phyloP scores from a whole-genome alignment of 2,329 filamentous ascomycete genomes.

The Colletotrichum sojae region DNA sequence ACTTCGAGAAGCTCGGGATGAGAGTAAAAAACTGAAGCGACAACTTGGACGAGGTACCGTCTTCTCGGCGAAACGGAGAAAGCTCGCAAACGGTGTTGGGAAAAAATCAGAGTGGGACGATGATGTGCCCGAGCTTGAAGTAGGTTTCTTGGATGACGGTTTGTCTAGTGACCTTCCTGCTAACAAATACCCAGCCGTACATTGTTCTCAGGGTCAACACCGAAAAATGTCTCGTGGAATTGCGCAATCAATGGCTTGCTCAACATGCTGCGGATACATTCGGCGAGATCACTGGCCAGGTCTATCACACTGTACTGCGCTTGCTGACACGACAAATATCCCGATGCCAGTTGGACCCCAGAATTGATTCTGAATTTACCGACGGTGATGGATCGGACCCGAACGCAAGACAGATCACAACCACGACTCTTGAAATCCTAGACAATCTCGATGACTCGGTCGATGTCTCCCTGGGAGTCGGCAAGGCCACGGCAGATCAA shows the following conservation, averaged over 20 bases:
- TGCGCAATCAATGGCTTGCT: slow-evolving; percentile 84
- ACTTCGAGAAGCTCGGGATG: slow-evolving; percentile 67
- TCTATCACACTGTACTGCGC: slow-evolving; percentile 82
- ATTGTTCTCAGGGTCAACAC: slow-evolving; percentile 86
- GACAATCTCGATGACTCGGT: slow-evolving; percentile 66
- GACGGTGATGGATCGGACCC: slow-evolving; percentile 47
- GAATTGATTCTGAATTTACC: slow-evolving; percentile 59
- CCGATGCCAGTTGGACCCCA: slow-evolving; percentile 74
- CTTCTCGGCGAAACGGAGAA: slow-evolving; percentile 65
- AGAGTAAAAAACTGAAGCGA: slow-evolving; percentile 66
- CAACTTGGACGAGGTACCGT: slow-evolving; percentile 61
- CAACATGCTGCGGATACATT: slow-evolving; percentile 79
- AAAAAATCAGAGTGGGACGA: slow-evolving; percentile 50
- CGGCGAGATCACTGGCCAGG: slow-evolving; percentile 80
- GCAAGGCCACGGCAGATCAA: slow-evolving; percentile 64
- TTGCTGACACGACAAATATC: slow-evolving; percentile 78
- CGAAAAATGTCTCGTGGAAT: slow-evolving; percentile 84
- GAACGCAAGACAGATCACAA: slow-evolving; percentile 50
- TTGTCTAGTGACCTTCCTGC: slow-evolving; percentile 29
- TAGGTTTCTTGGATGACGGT: slow-evolving; percentile 52
- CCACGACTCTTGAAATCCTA: slow-evolving; percentile 71
- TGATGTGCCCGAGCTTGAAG: slow-evolving; percentile 66
- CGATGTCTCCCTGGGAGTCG: slow-evolving; percentile 70
- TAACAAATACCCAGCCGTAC: slow-evolving; percentile 68
- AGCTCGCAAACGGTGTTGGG: slow-evolving; percentile 64